Evolutionary conservation across 129 eudicot species (phyloP).

Genomic region (Cynara cardunculus): DNA sequence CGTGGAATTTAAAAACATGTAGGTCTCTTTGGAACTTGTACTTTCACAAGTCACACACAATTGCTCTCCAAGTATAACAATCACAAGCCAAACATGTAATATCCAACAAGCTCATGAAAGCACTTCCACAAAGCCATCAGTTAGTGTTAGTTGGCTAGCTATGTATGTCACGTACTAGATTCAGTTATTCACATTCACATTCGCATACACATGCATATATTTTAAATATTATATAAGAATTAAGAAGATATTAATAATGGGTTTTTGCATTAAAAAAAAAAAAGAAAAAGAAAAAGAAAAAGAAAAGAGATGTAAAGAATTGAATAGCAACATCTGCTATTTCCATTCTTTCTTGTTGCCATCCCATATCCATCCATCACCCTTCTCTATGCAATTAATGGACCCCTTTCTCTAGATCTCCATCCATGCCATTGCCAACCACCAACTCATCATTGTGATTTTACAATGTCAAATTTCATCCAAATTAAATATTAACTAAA

Average conservation of each 20-base stretch:
- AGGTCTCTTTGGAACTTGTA: background rate
- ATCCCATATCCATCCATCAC: background rate
- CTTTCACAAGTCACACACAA: background rate
- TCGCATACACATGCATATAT: too few relatives aligned
- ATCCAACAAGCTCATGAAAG: background rate
- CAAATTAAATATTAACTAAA: too few relatives aligned
- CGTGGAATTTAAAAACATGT: too few relatives aligned
- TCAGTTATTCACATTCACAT: too few relatives aligned
- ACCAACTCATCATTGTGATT: background rate
- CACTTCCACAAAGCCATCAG: too few relatives aligned
- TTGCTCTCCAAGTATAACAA: background rate
- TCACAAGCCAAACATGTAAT: background rate
- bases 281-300: background rate
- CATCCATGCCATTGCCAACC: background rate
- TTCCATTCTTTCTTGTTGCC: background rate
- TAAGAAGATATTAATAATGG: background rate
- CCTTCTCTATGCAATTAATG: background rate
- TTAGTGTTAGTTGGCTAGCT: too few relatives aligned
- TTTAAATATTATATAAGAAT: too few relatives aligned
- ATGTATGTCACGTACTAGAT: too few relatives aligned
- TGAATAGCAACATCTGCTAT: background rate
- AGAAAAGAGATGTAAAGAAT: too few relatives aligned
- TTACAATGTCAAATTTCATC: background rate
- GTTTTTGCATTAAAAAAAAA: background rate
- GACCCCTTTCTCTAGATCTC: background rate